Evolutionary conservation across 2,329 filamentous ascomycete species (phyloP), one percentile per base, ranked within the genome.

Genomic region (Diaporthe citrichinensis): DNA sequence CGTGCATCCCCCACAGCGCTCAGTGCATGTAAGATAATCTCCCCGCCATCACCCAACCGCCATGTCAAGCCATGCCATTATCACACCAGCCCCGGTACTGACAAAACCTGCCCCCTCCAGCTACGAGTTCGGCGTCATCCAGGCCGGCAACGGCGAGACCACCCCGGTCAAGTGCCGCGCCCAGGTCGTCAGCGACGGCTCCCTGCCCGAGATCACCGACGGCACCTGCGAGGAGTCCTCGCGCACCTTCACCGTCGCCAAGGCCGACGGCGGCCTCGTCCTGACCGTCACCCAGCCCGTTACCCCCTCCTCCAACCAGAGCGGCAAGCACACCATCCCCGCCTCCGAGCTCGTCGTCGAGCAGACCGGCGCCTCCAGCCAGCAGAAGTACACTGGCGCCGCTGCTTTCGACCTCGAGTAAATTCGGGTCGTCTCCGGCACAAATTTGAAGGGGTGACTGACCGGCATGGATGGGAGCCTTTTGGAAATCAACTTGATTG

Each of bases 341-440:
- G 79, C 76, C 77, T 62, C 72, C 78, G 76, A 82, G 55, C 77
- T 83, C 31, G 65, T 25, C 25, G 74, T 73, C 46, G 6, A 28
- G 41, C 36, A 51, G 53, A 71, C 75, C 12, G 75, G 73, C 23
- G 75, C 69, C 20, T 72, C 76, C 61, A 58, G 77, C 73, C 44
- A 80, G 76, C 76, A 84, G 80, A 69, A 10, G 67, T 84, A 84
- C 79, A 79, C 69, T 28, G 82, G 82, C 72, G 71, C 82, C 10
- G 55, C 28, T 1, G 23, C 55, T n/a, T 80, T 81, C 77, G 65
- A 76, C 78, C 74, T 79, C 15, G 9, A 10, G 44, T 74, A 74
- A 75, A 51, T 59, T 20, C 15, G 28, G 28, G 23, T 41, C 46
- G 28, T 12, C 31, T 49, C 23, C 3, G 23, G 28, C 1, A 15